Evolutionary conservation across 306 rosid genomes (phyloP), one percentile per base, ranked within the genome.

Genomic region (Rosa rugosa): DNA sequence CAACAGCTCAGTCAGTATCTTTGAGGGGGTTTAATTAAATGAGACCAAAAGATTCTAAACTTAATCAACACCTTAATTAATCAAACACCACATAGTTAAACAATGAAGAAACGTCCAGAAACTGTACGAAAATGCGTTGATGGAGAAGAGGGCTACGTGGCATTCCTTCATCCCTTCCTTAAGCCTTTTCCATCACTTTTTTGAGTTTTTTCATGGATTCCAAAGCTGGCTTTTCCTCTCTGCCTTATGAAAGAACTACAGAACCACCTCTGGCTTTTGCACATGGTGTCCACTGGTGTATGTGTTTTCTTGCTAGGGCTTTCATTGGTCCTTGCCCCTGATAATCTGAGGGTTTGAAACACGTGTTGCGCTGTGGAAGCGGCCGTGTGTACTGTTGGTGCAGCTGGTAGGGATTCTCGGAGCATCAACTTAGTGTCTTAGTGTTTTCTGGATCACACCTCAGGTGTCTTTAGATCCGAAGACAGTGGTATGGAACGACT

Each of bases 1-100:
- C 85, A 73, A 89, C 89, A 87, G 90, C 93, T 86, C 85, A 85
- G 87, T 80, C 51, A 45, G 85, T 62, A 83, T 89, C 90, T 85
- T 87, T 76, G 84, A 83, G 74, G 64, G 62, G 71, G 38, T 72
- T 65, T 51, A 79, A 83, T 63, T 80, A 56, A 56, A 84, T 70
- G 64, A 72, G 80, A 84, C 76, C 68, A 68, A 76, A 83, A 79
- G 84, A 83, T 86, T 86, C 88, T 78, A 51, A 60, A 46, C 75
- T 82, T 84, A 83, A 75, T 79, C 79, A 56, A 75, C 71, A 59
- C 77, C 56, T 66, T 57, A 65, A 47, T 63, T 44, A 81, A 16
- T 49, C 41, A 62, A 63, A 71, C 63, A 27, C 23, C 64, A 36
- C 45, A 27, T 1, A 12, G 57, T 82, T 80, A 82, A 77, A 54